A percentile compares a stretch with the other conserved stretches of the same genome.
Evolutionary conservation across 1,139 yeast species (phyloP).

Genomic region (Candida sp.): DNA sequence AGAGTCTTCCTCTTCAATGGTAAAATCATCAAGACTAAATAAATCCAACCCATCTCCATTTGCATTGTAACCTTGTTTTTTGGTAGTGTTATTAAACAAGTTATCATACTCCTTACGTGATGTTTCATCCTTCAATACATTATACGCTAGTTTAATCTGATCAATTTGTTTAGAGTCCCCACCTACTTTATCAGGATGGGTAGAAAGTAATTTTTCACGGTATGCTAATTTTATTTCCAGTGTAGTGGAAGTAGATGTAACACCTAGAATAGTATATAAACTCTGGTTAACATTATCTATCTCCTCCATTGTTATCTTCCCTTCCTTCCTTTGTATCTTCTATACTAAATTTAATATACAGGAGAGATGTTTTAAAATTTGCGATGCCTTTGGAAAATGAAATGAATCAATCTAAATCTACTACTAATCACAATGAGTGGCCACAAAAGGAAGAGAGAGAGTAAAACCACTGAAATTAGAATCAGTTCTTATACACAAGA

Average conservation of each 20-base stretch:
- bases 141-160: slow-evolving; percentile 59
- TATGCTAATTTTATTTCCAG: slow-evolving; percentile 60
- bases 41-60: slow-evolving; percentile 68
- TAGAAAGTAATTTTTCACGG: slow-evolving; percentile 47
- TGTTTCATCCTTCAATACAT: slow-evolving; percentile 38
- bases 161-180: slow-evolving; percentile 21
- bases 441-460: slow-evolving; percentile 19
- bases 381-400: slow-evolving; percentile 8
- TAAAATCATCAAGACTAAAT: slow-evolving; percentile 61
- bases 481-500: slow-evolving; percentile 28
- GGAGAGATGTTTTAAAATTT: slow-evolving; percentile 1
- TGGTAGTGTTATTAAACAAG: slow-evolving; percentile 31
- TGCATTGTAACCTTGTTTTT: slow-evolving; percentile 47
- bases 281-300: slow-evolving; percentile 10
- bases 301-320: too few relatives aligned
- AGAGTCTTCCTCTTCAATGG: slow-evolving; percentile 22
- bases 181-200: slow-evolving; percentile 74
- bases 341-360: neutral
- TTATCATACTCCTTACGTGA: slow-evolving; percentile 48
- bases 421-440: too few relatives aligned
- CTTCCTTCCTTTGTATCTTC: too few relatives aligned
- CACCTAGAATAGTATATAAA: slow-evolving; percentile 54
- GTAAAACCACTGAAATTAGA: slow-evolving; percentile 22
- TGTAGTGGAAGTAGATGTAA: slow-evolving; percentile 14
- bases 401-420: slow-evolving; percentile 9